Evolutionary conservation across 208 protist genomes (phyloP), one percentile per base, ranked within the genome.

Genomic region (Wallacemonas sp.): DNA sequence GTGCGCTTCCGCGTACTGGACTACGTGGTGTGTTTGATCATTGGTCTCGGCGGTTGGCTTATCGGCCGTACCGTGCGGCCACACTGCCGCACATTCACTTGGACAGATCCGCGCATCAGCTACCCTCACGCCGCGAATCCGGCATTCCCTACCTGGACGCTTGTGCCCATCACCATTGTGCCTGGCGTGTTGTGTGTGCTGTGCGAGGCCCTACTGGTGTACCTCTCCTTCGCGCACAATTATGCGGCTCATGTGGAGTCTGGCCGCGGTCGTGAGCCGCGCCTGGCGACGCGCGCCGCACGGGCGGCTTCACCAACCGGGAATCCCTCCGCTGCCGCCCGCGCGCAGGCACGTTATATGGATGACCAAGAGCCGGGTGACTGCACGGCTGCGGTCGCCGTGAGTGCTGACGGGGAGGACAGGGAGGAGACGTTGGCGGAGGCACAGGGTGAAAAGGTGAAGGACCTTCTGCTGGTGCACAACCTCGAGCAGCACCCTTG

Each of bases 61-160:
- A 38, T 77, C 13, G 58, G 70, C 2, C 34, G 45, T 6, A 53
- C 44, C 12, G 76, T 73, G 2, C 55, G 39, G 13, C 81, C 79
- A 0, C 53, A 79, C 68, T 91, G 85, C 63, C 68, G 81, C 0
- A n/a, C 53, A 0, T 91, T 91, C 53, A 76, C 67, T 3, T 85
- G 77, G 81, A 50, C 57, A 0, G 85, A 91, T 45, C 17, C 53
- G 0, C 69, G 58, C 29, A 85, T 91, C 44, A 22, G 26, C 45
- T 63, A 76, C 38, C 61, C 80, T 0, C 81, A 74, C 68, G 63
- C 38, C 17, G 63, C 33, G 4, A 4, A 24, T 1, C 63, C 55
- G 17, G 81, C 78, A 0, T 86, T 91, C 54, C 81, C 85, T 0
- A 66, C 61, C 2, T 91, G 79, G 78, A 77, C 78, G 27, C 42